Base-by-base conservation (phyloP, 2,329 filamentous ascomycete genomes). In the Monilinia vaccinii-corymbosi region DNA sequence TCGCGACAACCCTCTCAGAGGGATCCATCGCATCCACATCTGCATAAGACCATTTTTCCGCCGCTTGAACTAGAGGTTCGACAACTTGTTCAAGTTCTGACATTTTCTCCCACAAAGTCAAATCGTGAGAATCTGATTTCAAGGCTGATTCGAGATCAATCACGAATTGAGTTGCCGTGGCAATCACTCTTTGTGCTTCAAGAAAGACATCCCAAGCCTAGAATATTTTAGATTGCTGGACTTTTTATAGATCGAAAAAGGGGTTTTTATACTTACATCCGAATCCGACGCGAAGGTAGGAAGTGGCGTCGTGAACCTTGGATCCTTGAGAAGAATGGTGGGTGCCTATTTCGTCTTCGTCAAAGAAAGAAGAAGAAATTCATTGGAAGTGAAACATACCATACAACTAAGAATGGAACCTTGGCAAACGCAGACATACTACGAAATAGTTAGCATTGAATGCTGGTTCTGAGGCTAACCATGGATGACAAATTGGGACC, bases 381-480 rank as follows among this genome's bases (percentile, higher is more conserved):
- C 25, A 25, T 40, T n/a, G 10, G 10, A 55, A 31, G 28, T 28
- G 36, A 38, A 16, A 63, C 72, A 62, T 73, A 78, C 76, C 62
- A 74, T 75, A 59, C 77, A 79, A 69, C 76, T 79, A 25, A 81
- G 77, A 57, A 81, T 79, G 1, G 77, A 75, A 13, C 74, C 76
- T 65, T 82, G 79, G 46, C 77, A 79, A 6, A 76, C 75, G 61
- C 74, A 77, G 18, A 79, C 74, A 61, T 81, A 81, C 71, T 78
- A 32, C 3, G 34, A 10, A 28, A 7, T 21, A 34, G 16, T 61
- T 57, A 63, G 55, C 16, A 14, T 51, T 28, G 9, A 18, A n/a
- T 4, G 23, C 23, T 28, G 16, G 18, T 40, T 31, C 53, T 21
- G 31, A 23, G 25, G 10, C 28, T 8, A 25, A 36, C 18, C 7